Evolutionary conservation across 225 moss, liverwort and hornwort genomes (phyloP).

Genomic region (Straminergon stramineum): DNA sequence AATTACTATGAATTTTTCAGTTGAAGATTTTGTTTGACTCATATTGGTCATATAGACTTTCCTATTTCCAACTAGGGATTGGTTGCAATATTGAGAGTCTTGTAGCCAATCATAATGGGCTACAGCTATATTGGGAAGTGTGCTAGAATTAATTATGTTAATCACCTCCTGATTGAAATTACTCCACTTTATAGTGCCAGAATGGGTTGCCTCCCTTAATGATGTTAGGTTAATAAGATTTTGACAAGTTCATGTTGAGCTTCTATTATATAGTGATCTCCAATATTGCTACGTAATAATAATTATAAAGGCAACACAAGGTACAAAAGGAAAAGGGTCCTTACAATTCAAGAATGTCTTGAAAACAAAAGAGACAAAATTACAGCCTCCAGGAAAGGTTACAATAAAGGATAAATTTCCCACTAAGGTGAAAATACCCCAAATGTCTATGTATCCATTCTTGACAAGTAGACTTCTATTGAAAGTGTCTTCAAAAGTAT

Average conservation of each 20-base stretch:
- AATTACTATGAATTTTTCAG: too few species aligned
- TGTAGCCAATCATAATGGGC: too few species aligned
- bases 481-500: accelerated
- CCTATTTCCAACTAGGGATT: too few species aligned
- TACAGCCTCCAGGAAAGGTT: too few species aligned
- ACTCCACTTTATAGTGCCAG: too few species aligned
- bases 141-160: too few species aligned
- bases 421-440: neutral
- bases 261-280: accelerated
- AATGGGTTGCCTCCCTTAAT: too few species aligned
- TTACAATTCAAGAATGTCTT: neutral
- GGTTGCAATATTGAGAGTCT: too few species aligned
- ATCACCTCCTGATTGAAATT: too few species aligned
- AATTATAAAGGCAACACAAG: neutral
- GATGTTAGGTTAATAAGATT: accelerated
- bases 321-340: accelerated
- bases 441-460: accelerated
- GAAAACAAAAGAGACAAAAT: neutral
- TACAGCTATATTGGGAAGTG: too few species aligned
- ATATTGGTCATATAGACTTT: too few species aligned
- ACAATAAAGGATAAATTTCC: neutral
- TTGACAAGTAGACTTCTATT: neutral
- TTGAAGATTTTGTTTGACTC: too few species aligned
- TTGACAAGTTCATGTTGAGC: neutral
- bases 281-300: neutral